Evolutionary conservation across 768 basidiomycete genomes (phyloP), one percentile per base, ranked within the genome.

Genomic region (Leccinum uliginosum): DNA sequence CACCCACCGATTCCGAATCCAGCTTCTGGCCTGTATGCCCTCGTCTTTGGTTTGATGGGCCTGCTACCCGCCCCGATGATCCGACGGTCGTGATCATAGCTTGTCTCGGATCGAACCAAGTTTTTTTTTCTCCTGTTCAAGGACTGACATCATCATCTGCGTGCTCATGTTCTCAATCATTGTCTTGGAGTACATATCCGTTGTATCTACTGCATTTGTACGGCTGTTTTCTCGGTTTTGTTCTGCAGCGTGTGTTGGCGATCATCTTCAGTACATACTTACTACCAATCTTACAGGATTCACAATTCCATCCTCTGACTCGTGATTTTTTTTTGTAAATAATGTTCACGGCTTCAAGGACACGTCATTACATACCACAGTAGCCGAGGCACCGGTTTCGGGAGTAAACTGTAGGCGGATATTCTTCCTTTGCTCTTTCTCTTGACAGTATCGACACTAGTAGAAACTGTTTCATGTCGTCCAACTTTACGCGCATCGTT

Each of bases 1-100:
- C 44, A 27, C 12, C 26, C 40, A 45, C 57, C 30, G 53, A 63
- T 58, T n/a, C 38, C 14, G 19, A 49, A 44, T 47, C 5, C 62
- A 91, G 89, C 86, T 11, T 83, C 82, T 11, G 85, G 84, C 10
- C 68, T 89, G 47, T 91, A 91, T 62, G 82, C 83, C 8, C 75
- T 89, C 43, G 75, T 75, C 19, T 88, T 91, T 65, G 89, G 89
- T n/a, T 69, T 89, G 34, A 78, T 91, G 55, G 89, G 88, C 3
- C 75, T 91, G 21, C 73, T 91, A 51, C 86, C 88, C 14, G 80
- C 81, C 24, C 87, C 87, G 12, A 80, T 76, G 69, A 73, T 80
- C 52, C 75, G 80, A 76, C 73, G 74, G 19, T 63, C 66, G 35
- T 76, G 58, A 69, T 56, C 76, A 76, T 9, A 74, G 77, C 12